Evolutionary conservation across 116 monocot species (phyloP), one percentile per base, ranked within the genome.

Genomic region (Papilionanthe hybrid): DNA sequence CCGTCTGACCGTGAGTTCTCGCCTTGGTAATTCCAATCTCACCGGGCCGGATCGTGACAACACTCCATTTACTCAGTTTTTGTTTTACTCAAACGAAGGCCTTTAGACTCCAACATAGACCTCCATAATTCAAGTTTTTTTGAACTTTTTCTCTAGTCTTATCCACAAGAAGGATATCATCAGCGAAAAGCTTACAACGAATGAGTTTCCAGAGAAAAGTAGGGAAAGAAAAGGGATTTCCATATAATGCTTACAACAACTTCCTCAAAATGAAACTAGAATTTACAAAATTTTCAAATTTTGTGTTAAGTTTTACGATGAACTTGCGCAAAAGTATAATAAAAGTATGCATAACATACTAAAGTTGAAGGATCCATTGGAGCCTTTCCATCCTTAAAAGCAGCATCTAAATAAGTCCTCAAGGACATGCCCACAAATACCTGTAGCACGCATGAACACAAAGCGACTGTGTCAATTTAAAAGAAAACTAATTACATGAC

Each of bases 361-460:
- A 99, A 79, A 3, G 92, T 93, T 83, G 99, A 99, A 81, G 99
- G 99, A 88, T 99, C 99, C 32, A 99, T 90, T 68, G 99, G 95
- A 77, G 95, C 95, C 81, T 99, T 99, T 79, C 99, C 99, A 90
- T 99, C 99, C 77, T 83, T 95, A 71, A 95, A 99, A 84, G 99
- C 95, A 84, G 99, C 99, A 85, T 99, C 99, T 65, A 99, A 83
- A 78, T 99, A 99, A 48, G 95, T 93, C 84, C 95, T 88, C 29
- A 99, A 69, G 55, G 99, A 99, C 99, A 99, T 99, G 53, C 99
- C 99, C 77, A 99, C 93, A 79, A 99, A 89, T 15, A 95, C 99
- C 99, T 97, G 86, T 88, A 78, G 17, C 42, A 80, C 79, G 72
- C 12, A 69, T 72, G 57, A 79, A 23, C 43, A 60, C 13, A 63